A percentile compares a stretch with the other conserved stretches of the same genome.
phyloP scores from a whole-genome alignment of 768 basidiomycete species.

The Hygrocybe punicea region DNA sequence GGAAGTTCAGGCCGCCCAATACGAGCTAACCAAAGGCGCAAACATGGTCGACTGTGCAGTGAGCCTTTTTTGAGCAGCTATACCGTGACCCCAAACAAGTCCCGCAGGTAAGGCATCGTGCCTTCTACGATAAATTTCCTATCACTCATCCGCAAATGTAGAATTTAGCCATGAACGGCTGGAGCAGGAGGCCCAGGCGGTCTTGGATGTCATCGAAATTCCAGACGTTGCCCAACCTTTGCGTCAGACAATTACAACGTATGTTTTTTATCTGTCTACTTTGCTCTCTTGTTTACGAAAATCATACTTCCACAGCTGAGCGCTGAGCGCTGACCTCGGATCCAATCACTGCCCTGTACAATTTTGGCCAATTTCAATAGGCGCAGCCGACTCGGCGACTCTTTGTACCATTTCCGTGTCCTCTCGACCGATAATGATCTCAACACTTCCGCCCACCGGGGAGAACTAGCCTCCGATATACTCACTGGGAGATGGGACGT shows the following conservation, averaged over 20 bases:
- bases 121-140: neutral
- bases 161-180: constrained; percentile 81
- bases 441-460: constrained; percentile 97
- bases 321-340: constrained; percentile 77
- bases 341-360: constrained; percentile 93
- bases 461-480: constrained; percentile 95
- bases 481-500: constrained; percentile 92
- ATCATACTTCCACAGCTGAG: neutral
- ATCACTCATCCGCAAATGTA: neutral
- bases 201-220: constrained; percentile 94
- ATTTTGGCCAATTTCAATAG: constrained; percentile 99
- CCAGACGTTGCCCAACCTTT: constrained; percentile 93
- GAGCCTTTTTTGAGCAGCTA: constrained; percentile 70
- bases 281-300: neutral
- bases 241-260: constrained; percentile 91
- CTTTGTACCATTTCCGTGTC: constrained; percentile 97
- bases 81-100: constrained; percentile 63
- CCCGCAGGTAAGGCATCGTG: constrained; percentile 52
- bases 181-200: constrained; percentile 86
- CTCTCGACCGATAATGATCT: constrained; percentile 91
- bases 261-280: constrained; percentile 25
- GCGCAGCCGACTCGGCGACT: constrained; percentile 98
- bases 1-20: constrained; percentile 85
- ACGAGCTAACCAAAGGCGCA: constrained; percentile 95
- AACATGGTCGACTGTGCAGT: constrained; percentile 97